Conservation (phyloP, 2,329 filamentous ascomycete species). For the Colletotrichum sp. region DNA sequence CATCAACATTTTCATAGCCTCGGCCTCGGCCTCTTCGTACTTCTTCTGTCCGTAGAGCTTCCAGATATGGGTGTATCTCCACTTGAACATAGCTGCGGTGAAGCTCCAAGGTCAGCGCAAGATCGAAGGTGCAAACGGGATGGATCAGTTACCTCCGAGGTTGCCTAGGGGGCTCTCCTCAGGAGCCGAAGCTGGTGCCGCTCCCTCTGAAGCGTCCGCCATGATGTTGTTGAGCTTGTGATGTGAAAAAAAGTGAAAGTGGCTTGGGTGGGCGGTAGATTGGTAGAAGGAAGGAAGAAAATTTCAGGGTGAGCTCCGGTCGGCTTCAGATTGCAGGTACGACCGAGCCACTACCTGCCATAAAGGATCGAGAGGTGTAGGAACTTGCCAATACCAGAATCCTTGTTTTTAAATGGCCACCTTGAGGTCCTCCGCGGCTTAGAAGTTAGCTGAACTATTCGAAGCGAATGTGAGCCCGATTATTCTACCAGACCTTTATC, state of each 20-base stretch:
- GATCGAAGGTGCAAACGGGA: background rate
- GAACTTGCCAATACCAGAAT: background rate
- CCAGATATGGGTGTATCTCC: background rate
- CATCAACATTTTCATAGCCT: background rate
- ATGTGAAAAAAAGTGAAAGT: background rate
- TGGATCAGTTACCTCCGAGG: background rate
- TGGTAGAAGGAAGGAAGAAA: background rate
- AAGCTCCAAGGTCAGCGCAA: background rate
- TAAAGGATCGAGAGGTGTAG: background rate
- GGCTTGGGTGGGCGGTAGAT: background rate
- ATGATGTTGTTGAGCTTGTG: background rate
- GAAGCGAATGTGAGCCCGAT: background rate
- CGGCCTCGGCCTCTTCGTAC: background rate
- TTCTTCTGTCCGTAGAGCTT: background rate
- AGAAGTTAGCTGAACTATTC: background rate
- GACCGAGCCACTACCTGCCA: background rate
- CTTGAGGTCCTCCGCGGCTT: background rate
- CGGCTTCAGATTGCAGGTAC: background rate
- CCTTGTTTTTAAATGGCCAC: background rate
- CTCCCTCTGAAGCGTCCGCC: background rate
- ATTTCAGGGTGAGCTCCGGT: background rate
- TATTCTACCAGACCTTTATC: background rate
- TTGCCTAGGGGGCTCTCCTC: background rate
- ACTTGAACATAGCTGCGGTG: background rate
- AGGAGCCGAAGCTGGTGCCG: background rate